Evolutionary conservation across 495 filamentous ascomycete species (phyloP).

Genomic region (Cercophora sp.): DNA sequence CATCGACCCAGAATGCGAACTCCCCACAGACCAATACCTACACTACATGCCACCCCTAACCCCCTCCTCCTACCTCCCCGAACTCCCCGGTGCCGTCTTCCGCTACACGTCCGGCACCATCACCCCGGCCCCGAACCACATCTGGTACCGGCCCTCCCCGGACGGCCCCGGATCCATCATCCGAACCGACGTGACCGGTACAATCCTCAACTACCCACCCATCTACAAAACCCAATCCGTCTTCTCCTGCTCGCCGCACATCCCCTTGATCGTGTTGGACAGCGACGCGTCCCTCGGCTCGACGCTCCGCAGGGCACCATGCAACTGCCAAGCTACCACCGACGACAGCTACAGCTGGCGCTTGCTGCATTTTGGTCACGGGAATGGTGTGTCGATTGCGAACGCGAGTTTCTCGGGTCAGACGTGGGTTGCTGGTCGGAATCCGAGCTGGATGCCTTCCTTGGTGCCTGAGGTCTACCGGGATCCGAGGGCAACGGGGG

Average conservation of each 20-base stretch:
- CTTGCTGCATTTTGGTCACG: constrained; percentile 21
- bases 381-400: constrained; percentile 14
- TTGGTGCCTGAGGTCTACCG: constrained; percentile 27
- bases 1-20: constrained; percentile 9
- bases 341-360: constrained; percentile 15
- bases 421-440: constrained; percentile 18
- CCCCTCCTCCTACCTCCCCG: constrained; percentile 12
- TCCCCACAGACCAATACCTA: constrained; percentile 24
- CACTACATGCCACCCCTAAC: constrained; percentile 23
- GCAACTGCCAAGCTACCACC: constrained; percentile 4
- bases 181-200: not conserved
- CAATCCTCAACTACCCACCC: not conserved
- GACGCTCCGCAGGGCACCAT: constrained; percentile 8
- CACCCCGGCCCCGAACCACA: constrained; percentile 16
- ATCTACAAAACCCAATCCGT: constrained; percentile 20
- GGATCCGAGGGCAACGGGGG: not conserved
- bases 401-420: not conserved
- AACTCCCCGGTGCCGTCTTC: constrained; percentile 22
- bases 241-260: constrained; percentile 31
- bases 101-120: constrained; percentile 23
- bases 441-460: constrained; percentile 29
- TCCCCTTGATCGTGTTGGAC: constrained; percentile 26
- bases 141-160: constrained; percentile 14
- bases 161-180: constrained; percentile 15
- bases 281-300: constrained; percentile 23